phyloP scores from a whole-genome alignment of 805 yeast species.

The Candida nemodendra region DNA sequence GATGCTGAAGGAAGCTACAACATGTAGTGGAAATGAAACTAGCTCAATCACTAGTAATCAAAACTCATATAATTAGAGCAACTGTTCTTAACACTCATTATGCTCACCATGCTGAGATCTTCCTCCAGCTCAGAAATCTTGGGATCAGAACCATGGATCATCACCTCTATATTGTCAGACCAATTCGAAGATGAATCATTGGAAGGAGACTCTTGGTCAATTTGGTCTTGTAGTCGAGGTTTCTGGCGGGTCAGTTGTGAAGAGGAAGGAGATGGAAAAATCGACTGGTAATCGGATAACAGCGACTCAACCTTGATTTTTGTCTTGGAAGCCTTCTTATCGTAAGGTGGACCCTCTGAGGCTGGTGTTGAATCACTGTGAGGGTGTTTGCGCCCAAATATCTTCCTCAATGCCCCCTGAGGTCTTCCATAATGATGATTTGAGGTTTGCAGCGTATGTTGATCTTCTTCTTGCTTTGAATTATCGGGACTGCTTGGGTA shows the following conservation, averaged over 20 bases:
- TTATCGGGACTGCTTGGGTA: slow-evolving; percentile 5
- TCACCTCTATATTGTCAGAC: slow-evolving; percentile 18
- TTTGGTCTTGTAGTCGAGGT: neutral
- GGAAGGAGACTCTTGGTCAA: neutral
- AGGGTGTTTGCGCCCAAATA: slow-evolving; percentile 15
- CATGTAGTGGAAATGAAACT: too few species aligned
- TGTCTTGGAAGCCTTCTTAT: slow-evolving; percentile 5
- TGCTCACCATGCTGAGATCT: slow-evolving; percentile 25
- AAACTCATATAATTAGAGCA: slow-evolving; percentile 20
- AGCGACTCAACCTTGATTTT: slow-evolving; percentile 17
- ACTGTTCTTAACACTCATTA: slow-evolving; percentile 25
- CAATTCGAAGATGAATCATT: slow-evolving; percentile 10
- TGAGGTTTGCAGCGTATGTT: too few species aligned
- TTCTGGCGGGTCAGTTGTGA: neutral
- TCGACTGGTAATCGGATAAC: slow-evolving; percentile 23
- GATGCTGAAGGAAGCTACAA: too few species aligned
- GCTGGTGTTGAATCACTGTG: slow-evolving; percentile 2
- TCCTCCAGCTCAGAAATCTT: slow-evolving; percentile 17
- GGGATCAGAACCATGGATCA: slow-evolving; percentile 16
- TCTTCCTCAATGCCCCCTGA: slow-evolving; percentile 12
- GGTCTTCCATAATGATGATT: slow-evolving; percentile 6
- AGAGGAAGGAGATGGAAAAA: slow-evolving; percentile 27
- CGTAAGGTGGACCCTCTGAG: neutral
- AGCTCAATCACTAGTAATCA: slow-evolving; percentile 15
- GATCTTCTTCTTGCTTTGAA: neutral